Percentiles rank a stretch among this genome's conserved stretches.
Conservation (phyloP, 1,139 yeast genomes). For the Petasospora fabianii region DNA sequence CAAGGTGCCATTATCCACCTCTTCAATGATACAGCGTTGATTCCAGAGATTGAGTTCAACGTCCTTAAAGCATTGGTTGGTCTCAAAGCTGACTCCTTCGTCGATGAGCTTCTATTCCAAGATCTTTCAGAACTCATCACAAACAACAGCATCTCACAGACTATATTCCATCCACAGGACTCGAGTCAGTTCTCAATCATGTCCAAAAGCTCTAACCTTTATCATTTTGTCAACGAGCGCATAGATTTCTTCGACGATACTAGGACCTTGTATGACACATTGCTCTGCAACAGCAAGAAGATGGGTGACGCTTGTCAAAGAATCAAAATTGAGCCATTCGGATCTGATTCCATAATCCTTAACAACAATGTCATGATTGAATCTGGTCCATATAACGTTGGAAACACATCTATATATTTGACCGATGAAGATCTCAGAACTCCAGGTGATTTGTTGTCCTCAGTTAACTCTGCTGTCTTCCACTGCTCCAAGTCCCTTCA, state of each 20-base stretch:
- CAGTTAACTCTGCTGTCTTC: slow-evolving; percentile 50
- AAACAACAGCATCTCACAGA: slow-evolving; percentile 46
- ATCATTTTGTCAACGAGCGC: slow-evolving; percentile 63
- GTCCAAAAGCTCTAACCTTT: slow-evolving; percentile 42
- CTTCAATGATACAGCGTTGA: slow-evolving; percentile 39
- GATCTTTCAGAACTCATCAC: slow-evolving; percentile 56
- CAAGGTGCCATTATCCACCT: slow-evolving; percentile 64
- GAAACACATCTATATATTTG: slow-evolving; percentile 60
- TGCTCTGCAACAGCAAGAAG: slow-evolving; percentile 38
- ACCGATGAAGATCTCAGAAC: slow-evolving; percentile 55
- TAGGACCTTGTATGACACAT: slow-evolving; percentile 41
- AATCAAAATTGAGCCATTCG: slow-evolving; percentile 35
- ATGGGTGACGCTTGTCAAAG: slow-evolving; percentile 46
- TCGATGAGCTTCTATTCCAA: slow-evolving; percentile 64
- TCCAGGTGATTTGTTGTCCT: slow-evolving; percentile 50
- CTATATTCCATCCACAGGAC: slow-evolving; percentile 44
- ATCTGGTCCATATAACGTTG: slow-evolving; percentile 42
- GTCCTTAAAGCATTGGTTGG: slow-evolving; percentile 74
- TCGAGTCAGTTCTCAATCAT: slow-evolving; percentile 29
- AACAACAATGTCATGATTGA: slow-evolving; percentile 44
- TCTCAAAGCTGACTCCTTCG: slow-evolving; percentile 61
- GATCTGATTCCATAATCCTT: slow-evolving; percentile 43
- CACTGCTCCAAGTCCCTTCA: slow-evolving; percentile 50
- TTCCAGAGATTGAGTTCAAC: slow-evolving; percentile 45
- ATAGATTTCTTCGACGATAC: slow-evolving; percentile 30